Evolutionary conservation across 257 asterid genomes (phyloP), one percentile per base, ranked within the genome.

Genomic region (Vinca minor): DNA sequence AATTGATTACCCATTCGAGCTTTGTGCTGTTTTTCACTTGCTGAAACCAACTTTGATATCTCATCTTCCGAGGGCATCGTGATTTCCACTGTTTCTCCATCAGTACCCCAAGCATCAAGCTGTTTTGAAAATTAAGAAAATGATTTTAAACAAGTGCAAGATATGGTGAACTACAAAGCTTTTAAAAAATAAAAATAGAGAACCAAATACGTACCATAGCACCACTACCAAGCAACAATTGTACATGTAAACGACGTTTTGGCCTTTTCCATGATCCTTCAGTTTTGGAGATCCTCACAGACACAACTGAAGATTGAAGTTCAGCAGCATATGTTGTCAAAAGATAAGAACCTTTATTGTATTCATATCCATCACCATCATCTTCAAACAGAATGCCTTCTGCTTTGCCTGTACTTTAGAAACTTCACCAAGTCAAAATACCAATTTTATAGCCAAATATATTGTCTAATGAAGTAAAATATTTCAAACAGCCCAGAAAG

Each of bases 221-320:
- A 74, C 87, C 76, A 69, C 78, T 77, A 25, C 95, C 97, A 44
- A 87, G 85, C 68, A 93, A 79, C 70, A 93, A 62, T 68, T 80
- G 81, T 48, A 87, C 87, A 52, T 85, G 94, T 77, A 93, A 78
- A 35, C 79, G 82, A 49, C 97, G 97, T 14, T 79, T 80, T 35
- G 96, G 97, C 78, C 97, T 81, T 83, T 79, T 76, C 90, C 86
- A 76, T 32, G 84, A 77, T 61, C 98, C 98, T 83, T 89, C 95
- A 5, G 88, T 76, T 75, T 80, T 85, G 61, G 76, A 71, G 69
- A 89, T 75, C 77, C 81, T 86, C 74, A 93, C 73, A 18, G 87
- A 85, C 66, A 87, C 86, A 67, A 78, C 75, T 13, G 96, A 93
- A 71, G 85, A 79, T 57, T 76, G 83, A 48, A 65, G 77, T 73